Percentiles rank a stretch among this genome's conserved stretches.
Evolutionary conservation across 2,329 filamentous ascomycete species (phyloP).

Genomic region (Colletotrichum falcatum): DNA sequence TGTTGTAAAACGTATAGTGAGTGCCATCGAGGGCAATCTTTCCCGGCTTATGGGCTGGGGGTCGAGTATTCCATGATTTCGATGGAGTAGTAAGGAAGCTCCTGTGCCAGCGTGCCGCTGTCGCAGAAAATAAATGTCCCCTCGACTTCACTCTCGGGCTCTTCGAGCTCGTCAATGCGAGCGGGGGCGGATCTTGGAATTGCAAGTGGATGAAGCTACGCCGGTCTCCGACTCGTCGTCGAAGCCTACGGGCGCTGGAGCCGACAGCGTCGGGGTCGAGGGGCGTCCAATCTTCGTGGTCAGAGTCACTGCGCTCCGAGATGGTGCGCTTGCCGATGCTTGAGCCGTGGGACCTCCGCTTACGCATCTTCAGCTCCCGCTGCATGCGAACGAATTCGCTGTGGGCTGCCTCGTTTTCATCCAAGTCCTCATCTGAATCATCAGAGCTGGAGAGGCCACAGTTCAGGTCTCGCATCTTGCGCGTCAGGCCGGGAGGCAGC

Average conservation of each 20-base stretch:
- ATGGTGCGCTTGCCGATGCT: slow-evolving; percentile 67
- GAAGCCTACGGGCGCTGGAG: slow-evolving; percentile 61
- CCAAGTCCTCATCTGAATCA: slow-evolving; percentile 51
- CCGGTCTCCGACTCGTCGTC: slow-evolving; percentile 59
- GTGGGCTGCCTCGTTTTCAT: slow-evolving; percentile 53
- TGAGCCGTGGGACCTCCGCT: slow-evolving; percentile 63
- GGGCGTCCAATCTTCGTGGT: slow-evolving; percentile 51
- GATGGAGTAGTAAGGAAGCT: slow-evolving; percentile 63
- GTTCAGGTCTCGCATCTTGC: slow-evolving; percentile 57
- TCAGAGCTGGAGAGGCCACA: slow-evolving; percentile 53
- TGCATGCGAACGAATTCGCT: slow-evolving; percentile 54
- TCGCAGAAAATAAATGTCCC: slow-evolving; percentile 43
- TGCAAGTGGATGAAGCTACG: slow-evolving; percentile 56
- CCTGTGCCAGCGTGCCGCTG: slow-evolving; percentile 55
- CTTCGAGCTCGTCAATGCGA: slow-evolving; percentile 66
- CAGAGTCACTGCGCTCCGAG: slow-evolving; percentile 65
- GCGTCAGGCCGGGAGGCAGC: slow-evolving; percentile 58
- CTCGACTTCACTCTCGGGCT: slow-evolving; percentile 60
- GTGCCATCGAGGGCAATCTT: neutral
- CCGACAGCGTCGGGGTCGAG: slow-evolving; percentile 55
- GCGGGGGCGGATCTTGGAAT: slow-evolving; percentile 63
- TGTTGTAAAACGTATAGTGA: slow-evolving; percentile 21
- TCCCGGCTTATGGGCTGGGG: slow-evolving; percentile 27
- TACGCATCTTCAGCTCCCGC: slow-evolving; percentile 57
- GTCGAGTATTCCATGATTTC: slow-evolving; percentile 60